Evolutionary conservation across 257 asterid genomes (phyloP), one percentile per base, ranked within the genome.

Genomic region (Ligustrum vulgare): DNA sequence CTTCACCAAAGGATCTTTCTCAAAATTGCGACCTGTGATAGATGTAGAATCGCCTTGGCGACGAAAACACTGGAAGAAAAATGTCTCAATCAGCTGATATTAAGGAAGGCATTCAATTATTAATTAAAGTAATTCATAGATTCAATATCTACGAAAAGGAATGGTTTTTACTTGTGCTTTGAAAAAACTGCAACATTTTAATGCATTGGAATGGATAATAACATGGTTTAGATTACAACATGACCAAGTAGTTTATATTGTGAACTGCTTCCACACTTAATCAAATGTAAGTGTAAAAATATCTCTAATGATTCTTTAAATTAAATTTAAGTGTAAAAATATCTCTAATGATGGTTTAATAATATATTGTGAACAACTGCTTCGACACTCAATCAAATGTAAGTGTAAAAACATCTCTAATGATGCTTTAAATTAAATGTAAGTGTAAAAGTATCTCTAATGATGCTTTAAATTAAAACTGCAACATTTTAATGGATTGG

Each of bases 31-130:
- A 32, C 96, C 97, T 20, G 86, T 85, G 69, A 84, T 87, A 39
- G 98, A 89, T 28, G 87, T 88, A 15, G 96, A 92, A 75, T 92
- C 98, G 33, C 98, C 98, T 78, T 89, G 96, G 34, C 96, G 94
- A 16, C 98, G 99, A 80, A 80, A 94, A 80, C 99, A 94, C 97
- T 94, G 96, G 85, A 83, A 31, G 58, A 43, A 77, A 76, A 41
- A 66, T 60, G 49, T 56, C 49, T 35, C 54, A 16, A 20, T 76
- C 16, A 68, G 45, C 28, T 54, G 28, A 54, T 54, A 54, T 54
- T n/a, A 54, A 18, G 63, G 5, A 11, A 58, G 33, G 15, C 66
- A 58, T 0, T 6, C 3, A 1, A 54, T 54, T 54, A 54, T 54
- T 7, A 23, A 58, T 7, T 54, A 6, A n/a, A 54, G 10, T 10